phyloP scores from a whole-genome alignment of 1,284 basidiomycete genomes.

The Trichosporon sp. region DNA sequence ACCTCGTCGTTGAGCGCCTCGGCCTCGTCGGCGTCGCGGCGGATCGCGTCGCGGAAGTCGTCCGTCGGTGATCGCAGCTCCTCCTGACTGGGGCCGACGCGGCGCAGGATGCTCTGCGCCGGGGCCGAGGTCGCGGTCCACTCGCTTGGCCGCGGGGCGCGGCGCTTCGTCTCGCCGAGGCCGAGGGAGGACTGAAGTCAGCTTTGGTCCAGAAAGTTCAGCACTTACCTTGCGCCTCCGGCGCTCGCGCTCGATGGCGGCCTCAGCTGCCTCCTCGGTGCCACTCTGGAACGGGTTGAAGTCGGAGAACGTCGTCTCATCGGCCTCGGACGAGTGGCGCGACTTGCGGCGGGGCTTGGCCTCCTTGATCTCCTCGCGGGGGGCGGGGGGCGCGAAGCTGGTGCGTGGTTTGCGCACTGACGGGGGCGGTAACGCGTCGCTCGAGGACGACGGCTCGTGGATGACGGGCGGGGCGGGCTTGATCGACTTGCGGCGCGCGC shows the following conservation, averaged over 20 bases:
- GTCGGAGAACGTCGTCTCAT: constrained; percentile 51
- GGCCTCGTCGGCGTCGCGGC: constrained; percentile 23
- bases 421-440: not conserved
- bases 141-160: constrained; percentile 16
- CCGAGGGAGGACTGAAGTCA: constrained; percentile 23
- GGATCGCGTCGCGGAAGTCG: constrained; percentile 26
- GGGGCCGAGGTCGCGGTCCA: constrained; percentile 21
- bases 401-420: constrained; percentile 12
- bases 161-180: constrained; percentile 17
- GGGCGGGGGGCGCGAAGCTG: constrained; percentile 14
- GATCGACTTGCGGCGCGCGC: not conserved
- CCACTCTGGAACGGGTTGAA: constrained; percentile 56
- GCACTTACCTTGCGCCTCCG: constrained; percentile 42
- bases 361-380: constrained; percentile 63
- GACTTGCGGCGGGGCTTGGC: constrained; percentile 16
- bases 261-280: constrained; percentile 45
- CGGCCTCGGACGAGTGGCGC: constrained; percentile 24
- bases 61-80: constrained; percentile 35
- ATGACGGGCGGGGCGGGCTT: not conserved
- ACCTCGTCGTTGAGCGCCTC: constrained; percentile 36
- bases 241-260: constrained; percentile 31
- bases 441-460: constrained; percentile 1
- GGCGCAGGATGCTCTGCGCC: constrained; percentile 27
- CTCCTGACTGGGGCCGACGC: constrained; percentile 35
- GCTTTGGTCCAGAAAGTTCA: not conserved